A percentile compares a stretch with the other conserved stretches of the same genome.
Evolutionary conservation across 2,329 filamentous ascomycete species (phyloP).

Genomic region (Alternaria hordeiaustralica): DNA sequence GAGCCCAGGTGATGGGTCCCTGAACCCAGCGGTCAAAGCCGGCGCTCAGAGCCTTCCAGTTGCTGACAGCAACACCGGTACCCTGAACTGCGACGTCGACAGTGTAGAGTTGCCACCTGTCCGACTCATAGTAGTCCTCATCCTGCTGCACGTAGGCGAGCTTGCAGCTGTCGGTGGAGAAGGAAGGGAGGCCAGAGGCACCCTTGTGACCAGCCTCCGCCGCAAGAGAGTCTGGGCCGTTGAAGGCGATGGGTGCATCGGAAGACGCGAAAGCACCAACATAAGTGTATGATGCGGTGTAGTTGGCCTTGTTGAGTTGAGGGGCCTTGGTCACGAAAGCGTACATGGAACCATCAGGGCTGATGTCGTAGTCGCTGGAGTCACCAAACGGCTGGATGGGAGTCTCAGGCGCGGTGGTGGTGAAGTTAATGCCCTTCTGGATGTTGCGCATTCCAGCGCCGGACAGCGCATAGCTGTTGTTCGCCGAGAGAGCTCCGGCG

Average conservation of each 20-base stretch:
- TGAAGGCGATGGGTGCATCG: slow-evolving; percentile 37
- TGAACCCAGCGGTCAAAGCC: slow-evolving; percentile 42
- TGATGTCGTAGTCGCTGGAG: slow-evolving; percentile 77
- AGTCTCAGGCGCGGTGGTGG: slow-evolving; percentile 63
- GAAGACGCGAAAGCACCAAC: slow-evolving; percentile 71
- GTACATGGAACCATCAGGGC: slow-evolving; percentile 65
- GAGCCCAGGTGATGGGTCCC: slow-evolving; percentile 39
- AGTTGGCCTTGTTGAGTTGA: slow-evolving; percentile 71
- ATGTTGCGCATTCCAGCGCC: slow-evolving; percentile 56
- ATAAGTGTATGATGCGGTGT: slow-evolving; percentile 84
- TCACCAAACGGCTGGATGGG: slow-evolving; percentile 82
- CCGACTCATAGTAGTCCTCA: slow-evolving; percentile 75
- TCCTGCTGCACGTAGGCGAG: slow-evolving; percentile 79
- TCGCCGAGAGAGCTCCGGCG: slow-evolving; percentile 65
- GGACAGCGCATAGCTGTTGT: slow-evolving; percentile 35
- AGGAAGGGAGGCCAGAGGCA: slow-evolving; percentile 71
- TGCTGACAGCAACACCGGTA: slow-evolving; percentile 31
- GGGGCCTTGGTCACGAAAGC: slow-evolving; percentile 77
- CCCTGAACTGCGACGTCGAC: slow-evolving; percentile 35
- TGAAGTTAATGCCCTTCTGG: slow-evolving; percentile 66
- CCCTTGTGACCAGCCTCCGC: slow-evolving; percentile 60
- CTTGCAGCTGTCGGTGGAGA: slow-evolving; percentile 74
- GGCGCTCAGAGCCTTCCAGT: slow-evolving; percentile 39
- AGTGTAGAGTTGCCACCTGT: slow-evolving; percentile 64
- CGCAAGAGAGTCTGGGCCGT: slow-evolving; percentile 39